These are phyloP conservation scores for Colletotrichum sp. DNA, from an alignment of 2,329 filamentous ascomycete genomes.

Conservation along the genomic window DNA sequence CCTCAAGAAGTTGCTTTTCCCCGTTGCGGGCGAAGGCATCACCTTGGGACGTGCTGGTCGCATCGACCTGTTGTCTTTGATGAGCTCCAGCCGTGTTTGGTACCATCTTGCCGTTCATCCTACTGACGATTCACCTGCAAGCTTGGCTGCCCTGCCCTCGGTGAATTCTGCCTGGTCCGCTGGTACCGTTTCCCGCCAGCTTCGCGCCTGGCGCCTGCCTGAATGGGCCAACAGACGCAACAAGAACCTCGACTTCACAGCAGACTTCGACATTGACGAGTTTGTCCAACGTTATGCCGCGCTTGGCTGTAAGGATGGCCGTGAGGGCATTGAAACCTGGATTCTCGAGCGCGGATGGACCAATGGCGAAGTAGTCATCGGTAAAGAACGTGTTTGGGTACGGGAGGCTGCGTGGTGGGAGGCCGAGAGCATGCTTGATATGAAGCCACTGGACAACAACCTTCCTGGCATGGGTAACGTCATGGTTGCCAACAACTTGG, in stretches of 20 bases:
- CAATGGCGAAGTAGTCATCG: constrained; percentile 93
- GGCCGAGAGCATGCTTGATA: constrained; percentile 92
- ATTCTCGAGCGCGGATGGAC: constrained; percentile 95
- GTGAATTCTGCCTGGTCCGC: constrained; percentile 91
- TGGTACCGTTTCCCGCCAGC: constrained; percentile 87
- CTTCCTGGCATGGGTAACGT: constrained; percentile 33
- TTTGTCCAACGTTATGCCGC: constrained; percentile 83
- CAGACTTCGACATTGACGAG: constrained; percentile 94
- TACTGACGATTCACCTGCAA: constrained; percentile 82
- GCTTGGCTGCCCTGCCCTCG: constrained; percentile 73
- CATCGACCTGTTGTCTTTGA: constrained; percentile 75
- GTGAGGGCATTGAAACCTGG: constrained; percentile 94
- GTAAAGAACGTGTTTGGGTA: constrained; percentile 94
- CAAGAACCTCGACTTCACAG: constrained; percentile 91
- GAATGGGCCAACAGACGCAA: constrained; percentile 97
- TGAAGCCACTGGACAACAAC: constrained; percentile 68
- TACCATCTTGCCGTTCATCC: constrained; percentile 93
- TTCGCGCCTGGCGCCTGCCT: constrained; percentile 90
- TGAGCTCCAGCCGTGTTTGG: constrained; percentile 90
- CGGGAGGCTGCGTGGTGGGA: constrained; percentile 97
- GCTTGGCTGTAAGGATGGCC: constrained; percentile 87
- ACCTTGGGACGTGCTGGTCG: constrained; percentile 78
- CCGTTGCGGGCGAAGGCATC: constrained; percentile 78
- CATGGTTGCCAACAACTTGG: constrained; percentile 61
- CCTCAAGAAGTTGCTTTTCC: constrained; percentile 81